phyloP scores from a whole-genome alignment of 2,329 filamentous ascomycete genomes.

The Ophiostoma himal-ulmi region DNA sequence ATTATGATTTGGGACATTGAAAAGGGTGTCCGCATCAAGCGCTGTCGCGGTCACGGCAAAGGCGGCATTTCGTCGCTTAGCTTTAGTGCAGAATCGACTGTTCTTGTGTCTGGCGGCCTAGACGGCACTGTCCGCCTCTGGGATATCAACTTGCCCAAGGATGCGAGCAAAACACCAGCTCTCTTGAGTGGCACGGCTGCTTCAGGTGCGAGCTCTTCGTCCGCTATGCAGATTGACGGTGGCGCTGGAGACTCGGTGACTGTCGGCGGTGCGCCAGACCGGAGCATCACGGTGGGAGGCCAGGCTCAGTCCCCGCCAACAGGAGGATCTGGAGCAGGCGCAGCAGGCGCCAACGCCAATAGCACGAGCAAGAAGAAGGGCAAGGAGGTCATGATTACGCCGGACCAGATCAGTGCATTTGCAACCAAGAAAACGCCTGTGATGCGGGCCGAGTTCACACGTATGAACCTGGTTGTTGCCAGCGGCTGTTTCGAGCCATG shows the following conservation, averaged over 20 bases:
- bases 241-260: constrained; percentile 36
- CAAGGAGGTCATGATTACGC: constrained; percentile 84
- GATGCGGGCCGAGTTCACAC: constrained; percentile 85
- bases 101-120: constrained; percentile 83
- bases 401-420: constrained; percentile 92
- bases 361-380: constrained; percentile 61
- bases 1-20: constrained; percentile 93
- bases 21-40: constrained; percentile 81
- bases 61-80: constrained; percentile 89
- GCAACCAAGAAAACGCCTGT: constrained; percentile 95
- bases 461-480: constrained; percentile 89
- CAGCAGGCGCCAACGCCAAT: constrained; percentile 27
- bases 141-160: constrained; percentile 73
- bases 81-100: constrained; percentile 87
- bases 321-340: constrained; percentile 5
- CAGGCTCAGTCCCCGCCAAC: constrained; percentile 43
- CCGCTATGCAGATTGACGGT: constrained; percentile 30
- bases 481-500: constrained; percentile 63
- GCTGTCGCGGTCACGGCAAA: constrained; percentile 87
- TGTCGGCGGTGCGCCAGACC: constrained; percentile 37
- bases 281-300: constrained; percentile 38
- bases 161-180: constrained; percentile 50
- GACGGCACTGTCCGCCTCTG: constrained; percentile 91
- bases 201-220: neutral
- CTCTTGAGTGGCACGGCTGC: constrained; percentile 9